Percentiles rank a stretch among this genome's conserved stretches.
Evolutionary conservation across 805 yeast genomes (phyloP).

Genomic region (Scheffersomyces coipomensis): DNA sequence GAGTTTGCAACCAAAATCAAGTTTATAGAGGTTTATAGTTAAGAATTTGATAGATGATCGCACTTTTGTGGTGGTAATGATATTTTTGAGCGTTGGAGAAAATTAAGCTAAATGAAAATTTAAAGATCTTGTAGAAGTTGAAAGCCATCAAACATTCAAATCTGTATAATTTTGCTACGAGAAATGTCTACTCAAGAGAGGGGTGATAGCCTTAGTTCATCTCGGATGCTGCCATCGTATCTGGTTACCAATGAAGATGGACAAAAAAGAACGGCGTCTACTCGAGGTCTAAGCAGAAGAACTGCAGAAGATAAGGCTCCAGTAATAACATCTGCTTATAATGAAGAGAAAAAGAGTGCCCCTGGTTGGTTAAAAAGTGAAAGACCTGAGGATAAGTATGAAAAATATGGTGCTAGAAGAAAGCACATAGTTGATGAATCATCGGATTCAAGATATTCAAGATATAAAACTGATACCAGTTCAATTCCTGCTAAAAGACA

Average conservation of each 20-base stretch:
- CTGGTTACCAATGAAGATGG: neutral
- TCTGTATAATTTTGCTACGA: neutral
- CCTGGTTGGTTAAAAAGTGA: constrained; percentile 42
- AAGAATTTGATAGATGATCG: neutral
- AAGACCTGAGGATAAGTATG: constrained; percentile 30
- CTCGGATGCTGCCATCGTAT: neutral
- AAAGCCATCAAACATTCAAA: neutral
- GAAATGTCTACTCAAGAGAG: neutral
- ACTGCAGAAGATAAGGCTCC: neutral
- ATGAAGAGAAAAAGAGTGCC: constrained; percentile 18
- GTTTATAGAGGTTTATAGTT: constrained; percentile 2
- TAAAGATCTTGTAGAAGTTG: constrained; percentile 4
- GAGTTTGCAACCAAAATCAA: constrained; percentile 6
- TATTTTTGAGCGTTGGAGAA: neutral
- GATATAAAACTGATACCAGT: constrained; percentile 6
- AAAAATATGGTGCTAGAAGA: constrained; percentile 33
- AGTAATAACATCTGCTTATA: constrained; percentile 20
- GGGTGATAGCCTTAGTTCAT: neutral
- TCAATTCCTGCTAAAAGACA: neutral
- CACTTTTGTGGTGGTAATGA: neutral
- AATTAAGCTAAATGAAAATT: too few species aligned
- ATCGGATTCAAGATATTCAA: constrained; percentile 7
- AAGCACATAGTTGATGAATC: neutral
- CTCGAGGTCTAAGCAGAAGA: neutral
- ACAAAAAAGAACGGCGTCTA: neutral